Conservation (phyloP, 2,329 filamentous ascomycete genomes). For the Truncatella angustata region DNA sequence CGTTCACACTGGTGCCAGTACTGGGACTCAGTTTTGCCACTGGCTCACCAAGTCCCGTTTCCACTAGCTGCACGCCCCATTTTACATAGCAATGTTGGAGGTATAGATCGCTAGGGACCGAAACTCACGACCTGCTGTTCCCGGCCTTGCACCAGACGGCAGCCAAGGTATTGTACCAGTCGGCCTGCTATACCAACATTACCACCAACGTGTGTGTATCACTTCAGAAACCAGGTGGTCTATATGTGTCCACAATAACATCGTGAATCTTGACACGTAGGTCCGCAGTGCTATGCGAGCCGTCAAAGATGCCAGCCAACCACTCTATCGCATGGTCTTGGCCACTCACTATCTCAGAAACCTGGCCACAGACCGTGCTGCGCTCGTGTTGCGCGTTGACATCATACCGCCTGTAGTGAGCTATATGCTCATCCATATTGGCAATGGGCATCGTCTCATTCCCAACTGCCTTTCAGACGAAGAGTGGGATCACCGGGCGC, state of each 20-base stretch:
- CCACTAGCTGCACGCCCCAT: too few relatives aligned
- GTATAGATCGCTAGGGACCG: too few relatives aligned
- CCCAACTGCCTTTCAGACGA: constrained; percentile 46
- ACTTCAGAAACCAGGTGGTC: too few relatives aligned
- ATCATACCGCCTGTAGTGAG: background rate
- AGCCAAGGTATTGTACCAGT: too few relatives aligned
- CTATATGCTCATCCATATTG: background rate
- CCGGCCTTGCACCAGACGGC: too few relatives aligned
- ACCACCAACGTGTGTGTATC: too few relatives aligned
- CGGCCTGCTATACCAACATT: too few relatives aligned
- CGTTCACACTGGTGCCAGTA: too few relatives aligned
- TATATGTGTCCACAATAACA: background rate
- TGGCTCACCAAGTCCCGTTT: too few relatives aligned
- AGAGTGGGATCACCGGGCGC: constrained; percentile 44
- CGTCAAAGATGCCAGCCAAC: background rate
- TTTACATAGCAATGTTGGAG: too few relatives aligned
- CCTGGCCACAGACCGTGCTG: background rate
- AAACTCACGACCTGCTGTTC: too few relatives aligned
- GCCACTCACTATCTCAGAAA: constrained; percentile 10
- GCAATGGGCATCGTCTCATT: background rate
- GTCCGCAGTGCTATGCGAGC: background rate
- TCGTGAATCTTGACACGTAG: background rate
- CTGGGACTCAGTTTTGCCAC: too few relatives aligned
- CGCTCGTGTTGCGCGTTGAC: background rate
- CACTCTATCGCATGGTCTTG: background rate